phyloP scores from a whole-genome alignment of 2,329 filamentous ascomycete genomes.

The Xylaria hypoxylon region DNA sequence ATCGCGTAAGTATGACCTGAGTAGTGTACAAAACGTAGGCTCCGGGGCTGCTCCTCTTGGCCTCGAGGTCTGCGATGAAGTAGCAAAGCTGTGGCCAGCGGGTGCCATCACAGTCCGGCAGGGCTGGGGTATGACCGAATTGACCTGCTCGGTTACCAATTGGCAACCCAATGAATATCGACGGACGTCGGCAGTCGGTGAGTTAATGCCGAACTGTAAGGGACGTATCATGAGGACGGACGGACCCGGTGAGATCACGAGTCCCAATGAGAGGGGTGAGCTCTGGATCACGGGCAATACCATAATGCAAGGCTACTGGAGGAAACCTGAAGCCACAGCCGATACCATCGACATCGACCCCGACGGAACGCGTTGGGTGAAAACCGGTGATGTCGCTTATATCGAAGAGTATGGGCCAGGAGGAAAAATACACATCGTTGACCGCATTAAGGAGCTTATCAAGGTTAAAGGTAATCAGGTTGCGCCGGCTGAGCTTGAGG shows the following conservation, averaged over 20 bases:
- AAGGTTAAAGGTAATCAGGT: slow-evolving; percentile 72
- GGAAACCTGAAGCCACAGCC: slow-evolving; percentile 73
- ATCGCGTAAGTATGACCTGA: slow-evolving; percentile 74
- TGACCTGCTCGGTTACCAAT: slow-evolving; percentile 75
- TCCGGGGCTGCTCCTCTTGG: slow-evolving; percentile 78
- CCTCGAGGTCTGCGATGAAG: slow-evolving; percentile 67
- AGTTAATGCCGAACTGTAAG: slow-evolving; percentile 75
- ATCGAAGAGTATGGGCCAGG: slow-evolving; percentile 68
- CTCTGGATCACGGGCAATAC: slow-evolving; percentile 76
- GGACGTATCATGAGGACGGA: slow-evolving; percentile 73
- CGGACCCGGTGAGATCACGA: slow-evolving; percentile 63
- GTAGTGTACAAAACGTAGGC: slow-evolving; percentile 68
- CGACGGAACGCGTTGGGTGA: slow-evolving; percentile 72
- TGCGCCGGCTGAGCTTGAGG: slow-evolving; percentile 67
- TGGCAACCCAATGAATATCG: slow-evolving; percentile 66
- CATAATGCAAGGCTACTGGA: slow-evolving; percentile 82
- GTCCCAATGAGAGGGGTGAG: slow-evolving; percentile 70
- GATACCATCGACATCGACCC: slow-evolving; percentile 63
- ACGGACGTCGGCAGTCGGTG: slow-evolving; percentile 67
- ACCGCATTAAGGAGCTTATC: slow-evolving; percentile 78
- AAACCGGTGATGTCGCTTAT: slow-evolving; percentile 79
- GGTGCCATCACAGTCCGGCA: slow-evolving; percentile 62
- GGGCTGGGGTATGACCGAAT: slow-evolving; percentile 91
- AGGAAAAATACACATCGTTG: slow-evolving; percentile 71
- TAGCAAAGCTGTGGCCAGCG: slow-evolving; percentile 65